Evolutionary conservation across 108 stramenopile genomes (phyloP).

Genomic region (Asterionellopsis glacialis): DNA sequence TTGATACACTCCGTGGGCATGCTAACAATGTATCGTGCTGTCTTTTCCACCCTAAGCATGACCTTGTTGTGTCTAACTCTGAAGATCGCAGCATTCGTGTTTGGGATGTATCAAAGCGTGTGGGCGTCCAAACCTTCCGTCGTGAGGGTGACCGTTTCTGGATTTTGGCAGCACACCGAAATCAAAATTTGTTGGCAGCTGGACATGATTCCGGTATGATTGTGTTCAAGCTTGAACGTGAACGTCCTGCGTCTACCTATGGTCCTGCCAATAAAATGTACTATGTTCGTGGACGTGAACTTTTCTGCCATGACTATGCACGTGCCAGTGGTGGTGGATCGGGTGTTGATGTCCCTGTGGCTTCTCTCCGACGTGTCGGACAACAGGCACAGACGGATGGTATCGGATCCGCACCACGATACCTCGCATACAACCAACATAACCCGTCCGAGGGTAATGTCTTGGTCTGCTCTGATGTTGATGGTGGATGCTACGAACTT

Average conservation of each 20-base stretch:
- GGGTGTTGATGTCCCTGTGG: constrained; percentile 88
- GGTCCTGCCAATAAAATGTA: constrained; percentile 75
- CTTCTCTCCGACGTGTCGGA: constrained; percentile 87
- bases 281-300: constrained; percentile 95
- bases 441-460: constrained; percentile 92
- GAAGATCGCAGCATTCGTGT: constrained; percentile 98
- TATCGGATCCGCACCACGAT: constrained; percentile 89
- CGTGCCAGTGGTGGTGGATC: constrained; percentile 44
- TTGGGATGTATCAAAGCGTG: constrained; percentile 97
- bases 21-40: constrained; percentile 99
- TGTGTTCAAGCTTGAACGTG: constrained; percentile 98
- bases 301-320: constrained; percentile 90
- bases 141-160: constrained; percentile 98
- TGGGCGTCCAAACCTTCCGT: constrained; percentile 98
- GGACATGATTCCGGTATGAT: constrained; percentile 99
- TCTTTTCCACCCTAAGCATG: constrained; percentile 98
- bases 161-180: constrained; percentile 91
- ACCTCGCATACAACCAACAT: constrained; percentile 91
- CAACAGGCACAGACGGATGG: constrained; percentile 90
- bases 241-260: constrained; percentile 88
- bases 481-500: constrained; percentile 96
- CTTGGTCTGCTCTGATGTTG: constrained; percentile 83
- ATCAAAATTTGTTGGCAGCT: constrained; percentile 96
- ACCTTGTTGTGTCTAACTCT: constrained; percentile 95
- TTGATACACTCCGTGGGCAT: constrained; percentile 98